These are phyloP conservation scores for Rhodocollybia butyracea DNA, from an alignment of 768 basidiomycete genomes.

Conservation along the genomic window DNA sequence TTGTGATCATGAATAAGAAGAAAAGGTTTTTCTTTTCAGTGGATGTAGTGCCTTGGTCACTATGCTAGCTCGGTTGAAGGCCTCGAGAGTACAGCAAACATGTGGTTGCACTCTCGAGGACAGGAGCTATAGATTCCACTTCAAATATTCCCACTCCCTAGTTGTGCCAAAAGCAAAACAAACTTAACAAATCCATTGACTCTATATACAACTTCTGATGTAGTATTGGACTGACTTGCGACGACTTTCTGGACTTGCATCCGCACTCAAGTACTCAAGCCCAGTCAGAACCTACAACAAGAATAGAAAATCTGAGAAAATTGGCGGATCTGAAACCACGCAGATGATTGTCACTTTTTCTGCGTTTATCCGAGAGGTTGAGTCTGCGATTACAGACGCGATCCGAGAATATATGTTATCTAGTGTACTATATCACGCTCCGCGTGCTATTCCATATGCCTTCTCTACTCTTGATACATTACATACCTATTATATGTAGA, in stretches of 20 bases:
- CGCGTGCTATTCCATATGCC: too few species aligned
- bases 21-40: background rate
- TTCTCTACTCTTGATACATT: too few species aligned
- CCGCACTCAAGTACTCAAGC: too few species aligned
- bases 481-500: too few species aligned
- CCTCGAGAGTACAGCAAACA: background rate
- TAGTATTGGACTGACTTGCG: background rate
- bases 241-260: background rate
- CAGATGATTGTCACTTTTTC: too few species aligned
- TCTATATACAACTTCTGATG: conserved; percentile 9
- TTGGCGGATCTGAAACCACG: too few species aligned
- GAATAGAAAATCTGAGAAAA: too few species aligned
- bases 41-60: conserved; percentile 2
- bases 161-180: background rate
- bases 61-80: background rate
- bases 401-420: too few species aligned
- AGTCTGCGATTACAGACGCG: too few species aligned
- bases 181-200: background rate
- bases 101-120: background rate
- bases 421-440: too few species aligned
- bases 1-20: background rate
- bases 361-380: too few species aligned
- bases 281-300: too few species aligned
- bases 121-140: background rate
- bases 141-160: background rate